These are phyloP conservation scores for Rhizophora mangle DNA, from an alignment of 345 rosid species.

Conservation along the genomic window DNA sequence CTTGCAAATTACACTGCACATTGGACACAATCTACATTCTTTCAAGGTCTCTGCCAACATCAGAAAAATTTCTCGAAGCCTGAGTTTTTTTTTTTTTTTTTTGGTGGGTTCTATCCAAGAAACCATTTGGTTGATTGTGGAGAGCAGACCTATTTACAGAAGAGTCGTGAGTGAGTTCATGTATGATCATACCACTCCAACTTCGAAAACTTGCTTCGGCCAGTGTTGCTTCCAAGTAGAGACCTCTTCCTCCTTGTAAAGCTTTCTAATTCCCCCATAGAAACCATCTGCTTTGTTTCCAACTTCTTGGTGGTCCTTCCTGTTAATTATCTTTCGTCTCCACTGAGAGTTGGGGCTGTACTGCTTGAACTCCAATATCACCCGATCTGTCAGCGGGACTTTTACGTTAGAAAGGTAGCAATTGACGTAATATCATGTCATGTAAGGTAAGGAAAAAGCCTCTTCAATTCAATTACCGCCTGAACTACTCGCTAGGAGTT, in stretches of 20 bases:
- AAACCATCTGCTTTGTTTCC: constrained; percentile 85
- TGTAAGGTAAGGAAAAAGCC: background rate
- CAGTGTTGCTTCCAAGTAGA: constrained; percentile 64
- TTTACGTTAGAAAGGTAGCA: constrained; percentile 15
- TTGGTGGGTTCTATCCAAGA: no score
- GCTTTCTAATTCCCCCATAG: constrained; percentile 83
- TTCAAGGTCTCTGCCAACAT: background rate
- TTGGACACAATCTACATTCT: background rate
- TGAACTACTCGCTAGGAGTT: no score
- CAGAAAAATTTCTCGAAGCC: background rate
- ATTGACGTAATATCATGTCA: background rate
- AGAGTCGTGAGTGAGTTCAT: background rate
- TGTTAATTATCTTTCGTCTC: constrained; percentile 51
- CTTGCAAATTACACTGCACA: background rate
- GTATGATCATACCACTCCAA: background rate
- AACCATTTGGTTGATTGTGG: background rate
- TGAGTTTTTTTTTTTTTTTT: no score
- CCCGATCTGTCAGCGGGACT: constrained; percentile 45
- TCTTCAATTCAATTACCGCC: no score
- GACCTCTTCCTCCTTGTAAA: constrained; percentile 53
- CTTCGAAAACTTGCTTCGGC: constrained; percentile 63
- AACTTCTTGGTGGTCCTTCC: constrained; percentile 72
- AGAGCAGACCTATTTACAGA: constrained; percentile 5
- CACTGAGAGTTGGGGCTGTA: constrained; percentile 70
- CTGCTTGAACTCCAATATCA: constrained; percentile 66